These are phyloP conservation scores for Nannizzia gypsea DNA, from an alignment of 2,329 filamentous ascomycete genomes.

Conservation along the genomic window DNA sequence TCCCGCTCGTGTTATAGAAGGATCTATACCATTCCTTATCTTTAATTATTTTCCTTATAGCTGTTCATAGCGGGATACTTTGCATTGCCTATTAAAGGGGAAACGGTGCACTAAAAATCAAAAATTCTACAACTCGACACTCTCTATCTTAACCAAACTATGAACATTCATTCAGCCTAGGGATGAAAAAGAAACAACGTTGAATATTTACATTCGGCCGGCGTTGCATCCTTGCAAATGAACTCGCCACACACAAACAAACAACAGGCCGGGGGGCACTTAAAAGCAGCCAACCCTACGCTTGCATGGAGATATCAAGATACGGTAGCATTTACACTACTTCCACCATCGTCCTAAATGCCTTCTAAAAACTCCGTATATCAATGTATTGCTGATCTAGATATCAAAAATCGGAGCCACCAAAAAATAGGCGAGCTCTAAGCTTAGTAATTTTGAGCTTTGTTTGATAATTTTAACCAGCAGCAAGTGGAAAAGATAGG, in stretches of 20 bases:
- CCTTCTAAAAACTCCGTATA: not conserved
- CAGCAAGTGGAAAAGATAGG: slow-evolving; percentile 26
- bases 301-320: not conserved
- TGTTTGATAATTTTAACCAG: slow-evolving; percentile 35
- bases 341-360: not conserved
- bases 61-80: not conserved
- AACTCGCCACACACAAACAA: not conserved
- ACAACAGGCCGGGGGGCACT: not conserved
- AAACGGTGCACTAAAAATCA: not conserved
- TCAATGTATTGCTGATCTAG: not conserved
- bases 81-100: not conserved
- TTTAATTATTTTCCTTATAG: not conserved
- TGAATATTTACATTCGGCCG: not conserved
- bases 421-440: not conserved
- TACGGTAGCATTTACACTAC: not conserved
- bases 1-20: not conserved
- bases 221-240: not conserved
- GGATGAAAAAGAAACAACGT: not conserved
- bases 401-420: not conserved
- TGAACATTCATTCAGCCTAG: not conserved
- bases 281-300: not conserved
- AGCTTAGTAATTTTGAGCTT: not conserved
- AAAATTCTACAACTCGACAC: not conserved
- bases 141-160: not conserved
- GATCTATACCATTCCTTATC: not conserved